Evolutionary conservation across 2,329 filamentous ascomycete genomes (phyloP).

Genomic region (Colletotrichum magnum): DNA sequence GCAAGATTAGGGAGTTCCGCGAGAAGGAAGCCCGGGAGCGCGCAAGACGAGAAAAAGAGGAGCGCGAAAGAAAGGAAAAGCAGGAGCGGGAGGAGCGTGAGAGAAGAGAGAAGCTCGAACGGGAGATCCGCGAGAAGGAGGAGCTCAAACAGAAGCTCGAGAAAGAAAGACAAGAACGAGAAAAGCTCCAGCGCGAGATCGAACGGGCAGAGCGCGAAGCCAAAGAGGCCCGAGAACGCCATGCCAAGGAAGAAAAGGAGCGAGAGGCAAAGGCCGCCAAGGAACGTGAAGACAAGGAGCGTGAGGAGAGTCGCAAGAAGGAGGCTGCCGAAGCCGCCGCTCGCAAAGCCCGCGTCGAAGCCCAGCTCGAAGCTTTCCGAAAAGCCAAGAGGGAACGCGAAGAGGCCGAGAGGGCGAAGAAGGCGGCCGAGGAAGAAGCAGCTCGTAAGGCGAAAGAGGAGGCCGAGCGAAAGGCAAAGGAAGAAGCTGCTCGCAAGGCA

Average conservation of each 20-base stretch:
- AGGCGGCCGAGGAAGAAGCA: conserved; percentile 45
- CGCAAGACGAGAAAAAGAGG: conserved; percentile 57
- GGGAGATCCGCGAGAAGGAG: conserved; percentile 50
- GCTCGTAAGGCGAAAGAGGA: conserved; percentile 38
- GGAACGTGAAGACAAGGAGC: conserved; percentile 54
- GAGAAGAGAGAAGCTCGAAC: conserved; percentile 54
- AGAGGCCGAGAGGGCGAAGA: conserved; percentile 61
- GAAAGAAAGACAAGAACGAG: conserved; percentile 50
- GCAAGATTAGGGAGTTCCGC: conserved; percentile 66
- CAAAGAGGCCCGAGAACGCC: conserved; percentile 40
- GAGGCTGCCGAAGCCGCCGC: conserved; percentile 48
- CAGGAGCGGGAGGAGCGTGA: conserved; percentile 47
- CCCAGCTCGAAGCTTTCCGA: conserved; percentile 40
- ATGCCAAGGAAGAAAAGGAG: conserved; percentile 52
- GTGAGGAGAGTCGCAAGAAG: conserved; percentile 47
- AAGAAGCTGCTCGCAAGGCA: conserved; percentile 51
- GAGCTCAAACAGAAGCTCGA: conserved; percentile 49
- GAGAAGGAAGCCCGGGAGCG: conserved; percentile 69
- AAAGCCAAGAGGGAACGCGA: conserved; percentile 55
- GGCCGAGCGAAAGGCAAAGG: conserved; percentile 46
- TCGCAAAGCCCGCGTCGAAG: conserved; percentile 47
- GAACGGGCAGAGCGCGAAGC: conserved; percentile 63
- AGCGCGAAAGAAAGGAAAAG: conserved; percentile 57
- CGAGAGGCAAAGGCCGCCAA: conserved; percentile 53
- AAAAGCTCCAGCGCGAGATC: conserved; percentile 57